Conservation (phyloP, 2,329 filamentous ascomycete genomes). For the Xylariaceae sp. region DNA sequence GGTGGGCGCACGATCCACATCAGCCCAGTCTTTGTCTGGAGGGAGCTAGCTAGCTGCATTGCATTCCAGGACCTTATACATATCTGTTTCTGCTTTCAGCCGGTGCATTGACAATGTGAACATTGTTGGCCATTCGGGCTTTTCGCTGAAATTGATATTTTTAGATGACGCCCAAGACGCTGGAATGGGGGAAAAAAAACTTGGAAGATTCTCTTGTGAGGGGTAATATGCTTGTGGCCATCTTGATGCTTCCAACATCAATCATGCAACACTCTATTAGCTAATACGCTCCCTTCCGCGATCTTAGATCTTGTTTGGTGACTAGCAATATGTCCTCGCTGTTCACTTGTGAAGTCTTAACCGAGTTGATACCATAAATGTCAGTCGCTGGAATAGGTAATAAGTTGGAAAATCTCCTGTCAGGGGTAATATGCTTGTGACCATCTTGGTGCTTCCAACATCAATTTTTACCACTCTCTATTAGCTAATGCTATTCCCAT, state of each 20-base stretch:
- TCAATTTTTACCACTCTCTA: too few relatives aligned
- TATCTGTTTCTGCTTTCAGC: not conserved
- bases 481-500: too few relatives aligned
- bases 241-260: not conserved
- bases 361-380: too few relatives aligned
- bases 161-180: not conserved
- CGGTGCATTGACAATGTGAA: not conserved
- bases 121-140: not conserved
- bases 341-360: too few relatives aligned
- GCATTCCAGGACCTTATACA: not conserved
- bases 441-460: not conserved
- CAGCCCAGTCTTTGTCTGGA: not conserved
- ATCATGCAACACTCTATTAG: too few relatives aligned
- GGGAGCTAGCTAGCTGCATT: not conserved
- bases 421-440: not conserved
- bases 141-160: not conserved
- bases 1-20: not conserved
- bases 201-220: not conserved
- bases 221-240: not conserved
- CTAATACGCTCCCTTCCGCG: too few relatives aligned
- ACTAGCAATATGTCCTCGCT: too few relatives aligned
- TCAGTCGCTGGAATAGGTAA: not conserved
- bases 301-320: too few relatives aligned
- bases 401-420: not conserved
- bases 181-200: not conserved